Conservation (phyloP, 768 basidiomycete genomes). For the Leccinellum luteum region DNA sequence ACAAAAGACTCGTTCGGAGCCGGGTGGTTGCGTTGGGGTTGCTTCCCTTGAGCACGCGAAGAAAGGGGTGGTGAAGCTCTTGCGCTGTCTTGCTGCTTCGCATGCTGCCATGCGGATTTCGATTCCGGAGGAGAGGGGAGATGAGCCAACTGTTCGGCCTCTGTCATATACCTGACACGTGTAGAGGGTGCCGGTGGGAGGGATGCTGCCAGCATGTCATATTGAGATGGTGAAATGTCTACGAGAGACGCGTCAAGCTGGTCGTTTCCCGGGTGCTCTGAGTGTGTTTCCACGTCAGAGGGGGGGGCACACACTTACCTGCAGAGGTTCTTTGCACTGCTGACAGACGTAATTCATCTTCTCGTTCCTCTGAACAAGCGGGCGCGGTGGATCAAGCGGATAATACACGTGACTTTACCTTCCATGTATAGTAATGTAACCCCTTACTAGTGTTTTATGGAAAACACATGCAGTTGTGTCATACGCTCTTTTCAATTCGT, state of each 20-base stretch:
- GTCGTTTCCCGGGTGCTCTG: slow-evolving; percentile 1
- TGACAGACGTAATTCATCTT: slow-evolving; percentile 64
- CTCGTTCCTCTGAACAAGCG: too few relatives aligned
- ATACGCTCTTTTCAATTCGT: too few relatives aligned
- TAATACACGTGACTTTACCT: neutral
- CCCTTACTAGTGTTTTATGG: too few relatives aligned
- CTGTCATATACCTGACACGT: slow-evolving; percentile 36
- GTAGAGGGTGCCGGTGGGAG: slow-evolving; percentile 55
- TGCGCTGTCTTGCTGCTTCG: slow-evolving; percentile 41
- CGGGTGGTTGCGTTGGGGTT: slow-evolving; percentile 48
- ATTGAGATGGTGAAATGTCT: slow-evolving; percentile 81
- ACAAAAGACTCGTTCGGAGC: slow-evolving; percentile 89
- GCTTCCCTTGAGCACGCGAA: slow-evolving; percentile 58
- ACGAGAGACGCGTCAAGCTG: slow-evolving; percentile 90
- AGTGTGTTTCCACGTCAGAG: slow-evolving; percentile 4
- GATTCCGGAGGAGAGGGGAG: slow-evolving; percentile 49
- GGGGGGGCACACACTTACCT: slow-evolving; percentile 45
- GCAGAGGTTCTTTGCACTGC: slow-evolving; percentile 88
- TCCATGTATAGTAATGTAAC: too few relatives aligned
- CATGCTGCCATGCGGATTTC: slow-evolving; percentile 63
- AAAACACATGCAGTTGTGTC: too few relatives aligned
- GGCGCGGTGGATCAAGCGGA: neutral
- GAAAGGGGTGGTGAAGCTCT: slow-evolving; percentile 41
- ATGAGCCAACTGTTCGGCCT: slow-evolving; percentile 45
- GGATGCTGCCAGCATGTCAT: slow-evolving; percentile 77